These are phyloP conservation scores for Ophiocordyceps robertsii DNA, from an alignment of 2,329 filamentous ascomycete genomes.

Conservation along the genomic window DNA sequence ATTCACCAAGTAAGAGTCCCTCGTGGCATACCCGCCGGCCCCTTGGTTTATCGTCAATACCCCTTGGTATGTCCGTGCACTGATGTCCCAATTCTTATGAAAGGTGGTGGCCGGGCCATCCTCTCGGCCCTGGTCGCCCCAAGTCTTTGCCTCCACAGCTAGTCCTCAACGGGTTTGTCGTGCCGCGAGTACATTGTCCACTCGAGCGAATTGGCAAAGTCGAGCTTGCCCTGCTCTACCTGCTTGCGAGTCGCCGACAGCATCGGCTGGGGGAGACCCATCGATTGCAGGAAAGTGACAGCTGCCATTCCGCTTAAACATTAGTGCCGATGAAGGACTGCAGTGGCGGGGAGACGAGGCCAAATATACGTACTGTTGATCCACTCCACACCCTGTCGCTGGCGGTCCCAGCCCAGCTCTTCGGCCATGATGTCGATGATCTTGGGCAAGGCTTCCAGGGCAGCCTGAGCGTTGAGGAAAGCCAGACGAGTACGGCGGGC, in stretches of 20 bases:
- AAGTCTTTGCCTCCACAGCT: too few species aligned
- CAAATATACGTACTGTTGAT: conserved; percentile 16
- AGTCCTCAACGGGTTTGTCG: conserved; percentile 32
- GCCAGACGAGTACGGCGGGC: conserved; percentile 58
- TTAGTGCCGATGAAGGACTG: background rate
- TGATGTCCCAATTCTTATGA: too few species aligned
- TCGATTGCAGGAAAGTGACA: conserved; percentile 47
- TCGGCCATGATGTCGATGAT: conserved; percentile 62
- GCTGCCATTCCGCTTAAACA: conserved; percentile 21
- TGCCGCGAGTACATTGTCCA: conserved; percentile 51
- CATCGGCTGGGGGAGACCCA: conserved; percentile 51
- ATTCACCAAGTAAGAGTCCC: too few species aligned
- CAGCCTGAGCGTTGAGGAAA: conserved; percentile 62
- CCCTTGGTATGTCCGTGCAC: too few species aligned
- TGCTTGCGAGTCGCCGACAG: conserved; percentile 42
- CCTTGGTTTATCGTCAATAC: too few species aligned
- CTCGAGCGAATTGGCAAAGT: conserved; percentile 41
- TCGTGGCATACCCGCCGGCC: too few species aligned
- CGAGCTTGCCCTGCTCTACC: conserved; percentile 46
- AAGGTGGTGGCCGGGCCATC: too few species aligned
- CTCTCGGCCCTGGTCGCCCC: too few species aligned
- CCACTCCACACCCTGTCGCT: conserved; percentile 41
- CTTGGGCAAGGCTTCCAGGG: conserved; percentile 52
- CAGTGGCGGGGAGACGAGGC: background rate
- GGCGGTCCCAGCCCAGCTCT: conserved; percentile 50